These are phyloP conservation scores for Yarrowia divulgata DNA, from an alignment of 805 yeast genomes.

Conservation along the genomic window DNA sequence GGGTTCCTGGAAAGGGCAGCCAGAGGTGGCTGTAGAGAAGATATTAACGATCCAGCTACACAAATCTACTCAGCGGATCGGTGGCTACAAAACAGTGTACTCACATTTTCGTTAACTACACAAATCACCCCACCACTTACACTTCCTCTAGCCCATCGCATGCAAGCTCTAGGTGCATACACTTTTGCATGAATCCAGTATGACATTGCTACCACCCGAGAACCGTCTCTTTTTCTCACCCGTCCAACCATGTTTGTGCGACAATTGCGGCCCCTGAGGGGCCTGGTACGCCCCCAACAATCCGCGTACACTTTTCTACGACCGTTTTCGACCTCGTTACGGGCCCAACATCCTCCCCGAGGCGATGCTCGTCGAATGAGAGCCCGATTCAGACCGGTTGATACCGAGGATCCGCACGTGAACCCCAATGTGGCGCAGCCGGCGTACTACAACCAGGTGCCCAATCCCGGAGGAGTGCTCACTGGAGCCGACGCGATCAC, in stretches of 20 bases:
- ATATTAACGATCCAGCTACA: no score
- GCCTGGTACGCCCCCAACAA: conserved; percentile 2
- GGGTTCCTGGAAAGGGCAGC: background rate
- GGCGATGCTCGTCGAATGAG: conserved; percentile 32
- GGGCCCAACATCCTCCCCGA: conserved; percentile 18
- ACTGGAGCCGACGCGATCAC: conserved; percentile 66
- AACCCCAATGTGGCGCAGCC: conserved; percentile 27
- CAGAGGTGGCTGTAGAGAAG: no score
- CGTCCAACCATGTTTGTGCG: conserved; percentile 26
- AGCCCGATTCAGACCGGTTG: conserved; percentile 23
- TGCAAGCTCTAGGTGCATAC: conserved; percentile 32
- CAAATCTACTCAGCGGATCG: no score
- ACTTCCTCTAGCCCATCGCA: conserved; percentile 13
- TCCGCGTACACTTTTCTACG: conserved; percentile 6
- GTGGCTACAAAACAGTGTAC: no score
- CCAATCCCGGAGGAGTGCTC: conserved; percentile 59
- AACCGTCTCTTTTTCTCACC: background rate
- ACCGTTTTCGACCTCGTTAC: conserved; percentile 9
- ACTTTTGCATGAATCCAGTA: conserved; percentile 33
- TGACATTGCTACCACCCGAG: conserved; percentile 22
- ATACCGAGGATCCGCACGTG: conserved; percentile 15
- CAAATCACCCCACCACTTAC: background rate
- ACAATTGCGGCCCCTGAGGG: conserved; percentile 17
- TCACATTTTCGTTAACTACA: background rate
- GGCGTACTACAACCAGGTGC: conserved; percentile 14